Conservation (phyloP, 192 early-diverging fungal genomes). For the Paraglomus occultum region DNA sequence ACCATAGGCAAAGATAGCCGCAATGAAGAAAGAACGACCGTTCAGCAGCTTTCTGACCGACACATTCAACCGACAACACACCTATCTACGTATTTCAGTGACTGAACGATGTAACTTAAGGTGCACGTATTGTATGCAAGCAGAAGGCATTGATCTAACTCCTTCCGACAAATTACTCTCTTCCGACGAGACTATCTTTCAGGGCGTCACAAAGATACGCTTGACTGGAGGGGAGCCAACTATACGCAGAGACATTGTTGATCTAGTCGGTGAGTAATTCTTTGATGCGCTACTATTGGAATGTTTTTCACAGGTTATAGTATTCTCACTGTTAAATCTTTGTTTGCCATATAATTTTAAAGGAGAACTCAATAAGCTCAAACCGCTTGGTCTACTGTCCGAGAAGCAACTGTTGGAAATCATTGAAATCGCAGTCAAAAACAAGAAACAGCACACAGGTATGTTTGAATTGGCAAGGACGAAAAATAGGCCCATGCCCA, state of each 20-base stretch:
- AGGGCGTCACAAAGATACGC: slow-evolving; percentile 92
- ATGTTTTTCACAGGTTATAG: not conserved
- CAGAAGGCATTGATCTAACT: slow-evolving; percentile 74
- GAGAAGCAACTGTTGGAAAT: slow-evolving; percentile 69
- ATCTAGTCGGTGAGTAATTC: slow-evolving; percentile 66
- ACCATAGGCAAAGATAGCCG: slow-evolving; percentile 40
- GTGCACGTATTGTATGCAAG: slow-evolving; percentile 98
- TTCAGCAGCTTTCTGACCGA: slow-evolving; percentile 60
- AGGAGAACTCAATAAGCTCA: slow-evolving; percentile 68
- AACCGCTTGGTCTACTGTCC: slow-evolving; percentile 64
- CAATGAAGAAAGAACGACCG: slow-evolving; percentile 41
- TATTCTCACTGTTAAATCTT: not conserved
- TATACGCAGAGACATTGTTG: slow-evolving; percentile 84
- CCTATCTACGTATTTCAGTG: slow-evolving; percentile 90
- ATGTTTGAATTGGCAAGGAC: slow-evolving; percentile 76
- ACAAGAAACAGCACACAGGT: slow-evolving; percentile 94
- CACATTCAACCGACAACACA: slow-evolving; percentile 83
- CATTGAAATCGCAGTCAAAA: slow-evolving; percentile 76
- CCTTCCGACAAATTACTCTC: slow-evolving; percentile 70
- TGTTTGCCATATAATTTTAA: not conserved
- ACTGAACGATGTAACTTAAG: slow-evolving; percentile 96
- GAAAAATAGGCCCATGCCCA: slow-evolving; percentile 93
- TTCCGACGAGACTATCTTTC: slow-evolving; percentile 74
- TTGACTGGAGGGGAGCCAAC: slow-evolving; percentile 97
- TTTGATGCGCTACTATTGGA: not conserved